Evolutionary conservation across 2,329 filamentous ascomycete genomes (phyloP).

Genomic region (Ascochyta clinopodiicola): DNA sequence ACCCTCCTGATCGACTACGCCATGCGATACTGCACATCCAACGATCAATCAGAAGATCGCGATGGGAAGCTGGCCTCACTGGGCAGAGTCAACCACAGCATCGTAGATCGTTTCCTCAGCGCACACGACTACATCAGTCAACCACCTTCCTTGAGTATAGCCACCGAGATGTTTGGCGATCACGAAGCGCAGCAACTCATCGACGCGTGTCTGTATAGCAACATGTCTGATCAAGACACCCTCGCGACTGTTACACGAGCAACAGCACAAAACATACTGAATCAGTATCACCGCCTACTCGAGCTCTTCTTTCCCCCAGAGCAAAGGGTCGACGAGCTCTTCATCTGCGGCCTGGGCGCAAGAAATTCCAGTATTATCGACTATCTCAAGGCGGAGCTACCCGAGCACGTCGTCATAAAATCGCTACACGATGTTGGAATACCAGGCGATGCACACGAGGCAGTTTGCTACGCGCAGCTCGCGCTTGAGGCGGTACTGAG

Average conservation of each 20-base stretch:
- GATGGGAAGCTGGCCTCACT: slow-evolving; percentile 59
- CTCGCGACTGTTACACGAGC: slow-evolving; percentile 66
- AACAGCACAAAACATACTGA: slow-evolving; percentile 64
- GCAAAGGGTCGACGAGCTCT: slow-evolving; percentile 61
- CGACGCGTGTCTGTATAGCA: slow-evolving; percentile 52
- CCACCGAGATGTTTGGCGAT: slow-evolving; percentile 66
- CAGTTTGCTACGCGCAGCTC: slow-evolving; percentile 66
- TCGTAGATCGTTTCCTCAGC: slow-evolving; percentile 60
- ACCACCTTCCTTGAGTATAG: slow-evolving; percentile 64
- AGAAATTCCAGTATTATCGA: slow-evolving; percentile 64
- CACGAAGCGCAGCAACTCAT: slow-evolving; percentile 62
- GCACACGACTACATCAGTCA: slow-evolving; percentile 58
- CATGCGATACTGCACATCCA: slow-evolving; percentile 61
- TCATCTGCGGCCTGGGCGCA: slow-evolving; percentile 67
- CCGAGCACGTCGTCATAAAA: slow-evolving; percentile 56
- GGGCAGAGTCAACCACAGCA: slow-evolving; percentile 58
- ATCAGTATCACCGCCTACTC: slow-evolving; percentile 58
- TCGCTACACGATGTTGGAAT: slow-evolving; percentile 66
- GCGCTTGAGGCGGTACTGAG: slow-evolving; percentile 60
- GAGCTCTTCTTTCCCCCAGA: slow-evolving; percentile 38
- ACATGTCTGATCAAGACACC: slow-evolving; percentile 58
- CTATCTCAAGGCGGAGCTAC: slow-evolving; percentile 58
- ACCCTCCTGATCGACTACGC: slow-evolving; percentile 65
- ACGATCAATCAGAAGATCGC: slow-evolving; percentile 58
- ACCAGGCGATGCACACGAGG: slow-evolving; percentile 64